Conservation (phyloP, 768 basidiomycete genomes). For the Boletus speciosus region DNA sequence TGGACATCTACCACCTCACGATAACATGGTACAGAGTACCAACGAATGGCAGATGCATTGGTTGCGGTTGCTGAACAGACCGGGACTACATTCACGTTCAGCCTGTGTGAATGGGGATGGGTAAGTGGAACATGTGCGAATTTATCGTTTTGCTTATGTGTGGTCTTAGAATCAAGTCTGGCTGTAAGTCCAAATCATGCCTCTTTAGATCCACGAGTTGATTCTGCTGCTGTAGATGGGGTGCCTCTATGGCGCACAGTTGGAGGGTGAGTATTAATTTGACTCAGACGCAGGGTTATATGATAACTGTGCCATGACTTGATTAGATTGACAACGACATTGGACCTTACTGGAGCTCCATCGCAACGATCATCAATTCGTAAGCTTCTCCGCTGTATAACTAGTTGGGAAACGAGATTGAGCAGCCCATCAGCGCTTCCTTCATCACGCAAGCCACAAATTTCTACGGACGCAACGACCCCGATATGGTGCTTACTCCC, state of each 20-base stretch:
- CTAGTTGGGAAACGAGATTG: background rate
- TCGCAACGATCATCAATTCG: slow-evolving; percentile 54
- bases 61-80: slow-evolving; percentile 40
- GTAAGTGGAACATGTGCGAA: slow-evolving; percentile 33
- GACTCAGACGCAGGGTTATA: background rate
- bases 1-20: background rate
- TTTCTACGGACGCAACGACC: slow-evolving; percentile 62
- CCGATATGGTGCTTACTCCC: slow-evolving; percentile 51
- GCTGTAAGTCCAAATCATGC: slow-evolving; percentile 47
- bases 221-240: slow-evolving; percentile 30
- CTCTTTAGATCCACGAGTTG: background rate
- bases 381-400: slow-evolving; percentile 20
- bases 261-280: slow-evolving; percentile 37
- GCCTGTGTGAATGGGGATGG: slow-evolving; percentile 65
- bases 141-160: background rate
- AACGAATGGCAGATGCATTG: slow-evolving; percentile 59
- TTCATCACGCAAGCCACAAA: slow-evolving; percentile 60
- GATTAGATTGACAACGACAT: slow-evolving; percentile 18
- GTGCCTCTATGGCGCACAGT: slow-evolving; percentile 36
- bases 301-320: background rate
- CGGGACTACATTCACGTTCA: slow-evolving; percentile 54
- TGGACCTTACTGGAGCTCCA: slow-evolving; percentile 46
- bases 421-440: slow-evolving; percentile 45
- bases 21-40: slow-evolving; percentile 41
- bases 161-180: slow-evolving; percentile 52